These are phyloP conservation scores for Penicillium sp. DNA, from an alignment of 2,329 filamentous ascomycete species.

Conservation along the genomic window DNA sequence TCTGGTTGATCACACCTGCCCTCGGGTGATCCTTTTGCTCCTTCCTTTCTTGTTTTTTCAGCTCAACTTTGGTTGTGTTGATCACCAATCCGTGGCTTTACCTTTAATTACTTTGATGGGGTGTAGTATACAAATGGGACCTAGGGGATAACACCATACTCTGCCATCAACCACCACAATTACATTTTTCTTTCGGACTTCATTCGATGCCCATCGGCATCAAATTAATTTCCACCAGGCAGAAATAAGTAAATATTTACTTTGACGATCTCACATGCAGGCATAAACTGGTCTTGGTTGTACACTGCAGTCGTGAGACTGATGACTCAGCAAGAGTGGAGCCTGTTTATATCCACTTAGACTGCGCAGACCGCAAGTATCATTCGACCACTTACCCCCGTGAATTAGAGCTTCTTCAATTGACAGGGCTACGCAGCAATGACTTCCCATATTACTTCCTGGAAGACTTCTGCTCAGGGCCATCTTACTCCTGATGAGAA, in stretches of 20 bases:
- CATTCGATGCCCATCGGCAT: neutral
- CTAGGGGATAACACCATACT: no score
- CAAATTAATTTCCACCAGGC: no score
- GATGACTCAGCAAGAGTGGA: slow-evolving; percentile 1
- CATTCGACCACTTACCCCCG: neutral
- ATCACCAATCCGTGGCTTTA: no score
- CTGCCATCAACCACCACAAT: neutral
- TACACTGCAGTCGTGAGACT: slow-evolving; percentile 24
- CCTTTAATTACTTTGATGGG: no score
- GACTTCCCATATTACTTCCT: slow-evolving; percentile 37
- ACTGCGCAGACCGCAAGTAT: slow-evolving; percentile 19
- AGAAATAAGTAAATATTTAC: neutral
- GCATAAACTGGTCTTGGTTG: slow-evolving; percentile 14
- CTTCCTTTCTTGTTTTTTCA: no score
- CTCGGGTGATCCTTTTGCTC: no score
- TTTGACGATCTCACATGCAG: slow-evolving; percentile 4
- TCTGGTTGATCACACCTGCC: no score
- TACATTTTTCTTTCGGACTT: neutral
- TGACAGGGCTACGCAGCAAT: slow-evolving; percentile 18
- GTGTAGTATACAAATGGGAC: no score
- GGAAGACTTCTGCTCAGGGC: slow-evolving; percentile 41
- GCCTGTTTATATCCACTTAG: slow-evolving; percentile 8
- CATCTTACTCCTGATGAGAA: slow-evolving; percentile 38
- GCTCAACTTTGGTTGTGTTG: neutral
- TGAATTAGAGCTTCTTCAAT: slow-evolving; percentile 3